These are phyloP conservation scores for Lepiota brunneoincarnata DNA, from an alignment of 768 basidiomycete species.

Conservation along the genomic window DNA sequence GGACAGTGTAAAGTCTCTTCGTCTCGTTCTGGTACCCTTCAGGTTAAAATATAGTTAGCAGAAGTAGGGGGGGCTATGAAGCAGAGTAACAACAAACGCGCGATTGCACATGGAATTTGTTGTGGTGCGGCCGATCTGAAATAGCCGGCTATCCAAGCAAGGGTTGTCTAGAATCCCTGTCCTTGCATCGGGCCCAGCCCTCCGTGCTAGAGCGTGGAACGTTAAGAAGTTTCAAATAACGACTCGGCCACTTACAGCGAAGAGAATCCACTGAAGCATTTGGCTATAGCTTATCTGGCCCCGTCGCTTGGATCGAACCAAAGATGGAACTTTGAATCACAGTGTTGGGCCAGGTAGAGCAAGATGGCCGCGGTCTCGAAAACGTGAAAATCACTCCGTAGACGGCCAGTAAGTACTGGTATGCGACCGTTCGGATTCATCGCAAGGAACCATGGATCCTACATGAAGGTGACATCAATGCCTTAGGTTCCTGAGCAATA, in stretches of 20 bases:
- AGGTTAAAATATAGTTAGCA: slow-evolving; percentile 9
- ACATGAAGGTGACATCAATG: not conserved
- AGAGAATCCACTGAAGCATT: slow-evolving; percentile 82
- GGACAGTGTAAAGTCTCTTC: slow-evolving; percentile 72
- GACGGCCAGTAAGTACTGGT: slow-evolving; percentile 58
- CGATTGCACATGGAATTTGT: slow-evolving; percentile 61
- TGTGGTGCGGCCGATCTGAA: slow-evolving; percentile 58
- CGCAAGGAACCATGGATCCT: slow-evolving; percentile 65
- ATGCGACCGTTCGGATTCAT: slow-evolving; percentile 69
- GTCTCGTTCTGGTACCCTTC: slow-evolving; percentile 75
- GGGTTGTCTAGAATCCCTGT: slow-evolving; percentile 31
- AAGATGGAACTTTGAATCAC: slow-evolving; percentile 67
- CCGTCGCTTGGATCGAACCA: slow-evolving; percentile 46
- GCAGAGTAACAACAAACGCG: slow-evolving; percentile 43
- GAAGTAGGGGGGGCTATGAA: not conserved
- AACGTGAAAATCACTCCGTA: slow-evolving; percentile 51
- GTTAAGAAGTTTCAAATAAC: not conserved
- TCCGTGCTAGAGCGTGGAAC: slow-evolving; percentile 47
- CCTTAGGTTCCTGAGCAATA: too few species aligned
- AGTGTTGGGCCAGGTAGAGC: slow-evolving; percentile 72
- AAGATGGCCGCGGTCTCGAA: slow-evolving; percentile 80
- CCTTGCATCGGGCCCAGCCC: slow-evolving; percentile 82
- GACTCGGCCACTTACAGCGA: slow-evolving; percentile 40
- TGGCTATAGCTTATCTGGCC: slow-evolving; percentile 58
- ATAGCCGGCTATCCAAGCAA: slow-evolving; percentile 49